These are phyloP conservation scores for Helotiales sp. DNA, from an alignment of 2,329 filamentous ascomycete species.

Conservation along the genomic window DNA sequence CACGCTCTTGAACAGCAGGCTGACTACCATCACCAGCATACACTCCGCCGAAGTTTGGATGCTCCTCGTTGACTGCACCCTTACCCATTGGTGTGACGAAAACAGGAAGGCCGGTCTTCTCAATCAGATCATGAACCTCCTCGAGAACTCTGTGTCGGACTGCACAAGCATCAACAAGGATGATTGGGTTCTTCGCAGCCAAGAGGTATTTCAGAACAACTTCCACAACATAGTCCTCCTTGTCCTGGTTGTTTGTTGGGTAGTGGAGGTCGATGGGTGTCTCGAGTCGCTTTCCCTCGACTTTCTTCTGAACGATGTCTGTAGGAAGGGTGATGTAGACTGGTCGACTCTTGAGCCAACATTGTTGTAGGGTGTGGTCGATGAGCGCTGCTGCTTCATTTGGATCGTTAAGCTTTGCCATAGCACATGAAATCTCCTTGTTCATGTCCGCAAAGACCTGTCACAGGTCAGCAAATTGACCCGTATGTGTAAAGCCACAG, in stretches of 20 bases:
- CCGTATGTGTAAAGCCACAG: background rate
- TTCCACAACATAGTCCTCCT: slow-evolving; percentile 82
- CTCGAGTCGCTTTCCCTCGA: slow-evolving; percentile 75
- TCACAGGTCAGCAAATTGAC: background rate
- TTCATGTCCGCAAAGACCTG: slow-evolving; percentile 77
- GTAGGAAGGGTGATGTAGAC: slow-evolving; percentile 86
- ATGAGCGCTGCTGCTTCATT: slow-evolving; percentile 75
- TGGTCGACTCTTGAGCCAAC: slow-evolving; percentile 74
- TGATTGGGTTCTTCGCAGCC: slow-evolving; percentile 73
- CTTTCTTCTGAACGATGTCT: slow-evolving; percentile 77
- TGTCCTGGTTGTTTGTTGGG: slow-evolving; percentile 68
- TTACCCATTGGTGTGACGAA: slow-evolving; percentile 95
- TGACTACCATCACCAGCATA: slow-evolving; percentile 82
- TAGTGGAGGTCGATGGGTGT: slow-evolving; percentile 70
- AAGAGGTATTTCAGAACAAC: slow-evolving; percentile 76
- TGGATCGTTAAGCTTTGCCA: slow-evolving; percentile 73
- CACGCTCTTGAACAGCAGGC: slow-evolving; percentile 63
- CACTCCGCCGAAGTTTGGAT: slow-evolving; percentile 79
- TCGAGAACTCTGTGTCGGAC: slow-evolving; percentile 75
- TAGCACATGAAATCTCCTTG: slow-evolving; percentile 70
- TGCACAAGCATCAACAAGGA: slow-evolving; percentile 84
- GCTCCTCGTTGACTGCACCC: slow-evolving; percentile 77
- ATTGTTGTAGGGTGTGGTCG: slow-evolving; percentile 76
- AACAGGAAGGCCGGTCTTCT: slow-evolving; percentile 75
- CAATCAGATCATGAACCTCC: slow-evolving; percentile 74